Percentiles rank a stretch among this genome's conserved stretches.
Conservation (phyloP, 352 stramenopile genomes). For the Globisporangium spinosum region DNA sequence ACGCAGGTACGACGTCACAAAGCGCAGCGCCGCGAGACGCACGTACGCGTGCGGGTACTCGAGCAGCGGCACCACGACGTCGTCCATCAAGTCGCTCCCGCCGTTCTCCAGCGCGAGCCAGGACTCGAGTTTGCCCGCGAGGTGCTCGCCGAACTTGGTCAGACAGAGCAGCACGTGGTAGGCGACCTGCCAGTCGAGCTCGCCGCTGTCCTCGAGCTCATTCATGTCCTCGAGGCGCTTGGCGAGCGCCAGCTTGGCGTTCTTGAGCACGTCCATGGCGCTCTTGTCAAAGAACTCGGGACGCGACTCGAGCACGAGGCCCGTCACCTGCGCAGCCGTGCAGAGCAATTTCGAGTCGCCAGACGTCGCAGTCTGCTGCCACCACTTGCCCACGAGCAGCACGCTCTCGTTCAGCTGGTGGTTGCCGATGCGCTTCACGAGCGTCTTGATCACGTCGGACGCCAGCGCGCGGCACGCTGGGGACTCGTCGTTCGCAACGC, state of each 20-base stretch:
- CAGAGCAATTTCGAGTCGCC: conserved; percentile 62
- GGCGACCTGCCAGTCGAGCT: conserved; percentile 58
- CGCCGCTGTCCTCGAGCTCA: conserved; percentile 34
- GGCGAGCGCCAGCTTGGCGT: conserved; percentile 35
- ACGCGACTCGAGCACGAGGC: conserved; percentile 64
- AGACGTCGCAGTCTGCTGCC: conserved; percentile 26
- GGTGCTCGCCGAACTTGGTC: conserved; percentile 58
- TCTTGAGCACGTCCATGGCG: conserved; percentile 37
- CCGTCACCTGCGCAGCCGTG: conserved; percentile 71
- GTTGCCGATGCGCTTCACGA: conserved; percentile 89
- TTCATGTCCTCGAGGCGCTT: conserved; percentile 36
- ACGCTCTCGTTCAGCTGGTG: conserved; percentile 89
- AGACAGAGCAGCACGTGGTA: conserved; percentile 64
- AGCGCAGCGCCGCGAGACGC: conserved; percentile 47
- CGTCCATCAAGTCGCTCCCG: conserved; percentile 37
- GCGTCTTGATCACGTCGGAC: conserved; percentile 68
- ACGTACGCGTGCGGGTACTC: conserved; percentile 79
- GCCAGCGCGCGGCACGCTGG: conserved; percentile 85
- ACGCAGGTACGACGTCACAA: conserved; percentile 67
- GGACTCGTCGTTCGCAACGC: conserved; percentile 94
- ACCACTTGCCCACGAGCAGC: conserved; percentile 88
- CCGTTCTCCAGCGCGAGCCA: conserved; percentile 40
- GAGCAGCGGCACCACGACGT: conserved; percentile 49
- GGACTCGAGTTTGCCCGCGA: conserved; percentile 54
- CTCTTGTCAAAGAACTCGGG: conserved; percentile 76